Evolutionary conservation across 2,329 filamentous ascomycete genomes (phyloP), one percentile per base, ranked within the genome.

Genomic region (Colletotrichum phormii): DNA sequence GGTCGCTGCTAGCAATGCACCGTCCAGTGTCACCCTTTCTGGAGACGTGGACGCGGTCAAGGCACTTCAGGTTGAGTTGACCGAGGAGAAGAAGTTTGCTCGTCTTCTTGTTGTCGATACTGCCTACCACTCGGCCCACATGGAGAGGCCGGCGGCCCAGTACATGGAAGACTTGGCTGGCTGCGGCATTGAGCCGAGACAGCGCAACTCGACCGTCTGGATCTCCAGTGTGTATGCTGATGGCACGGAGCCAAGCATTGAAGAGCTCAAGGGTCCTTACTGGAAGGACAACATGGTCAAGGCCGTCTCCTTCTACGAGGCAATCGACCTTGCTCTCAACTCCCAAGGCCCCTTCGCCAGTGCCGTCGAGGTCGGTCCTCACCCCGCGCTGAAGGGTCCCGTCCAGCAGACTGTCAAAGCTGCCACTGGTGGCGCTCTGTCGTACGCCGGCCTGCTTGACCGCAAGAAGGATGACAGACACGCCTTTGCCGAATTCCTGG

Each of bases 121-220:
- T 0, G 86, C 86, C 0, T 88, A 88, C 63, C 86, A 88, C 76
- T 88, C 86, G 0, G 81, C 80, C 1, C 86, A 88, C 74, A 88
- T 88, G 86, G 61, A 76, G 1, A 69, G 31, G 26, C 77, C 83
- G 0, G 80, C 82, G 0, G 73, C 49, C 0, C 71, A 79, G 61
- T 86, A 86, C 66, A 71, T 79, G 3, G 67, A 80, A 31, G 76
- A 75, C 1, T 72, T 86, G 53, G 42, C 65, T 2, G 67, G 64
- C 18, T 81, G 79, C 35, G 71, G 68, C 18, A 80, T 86, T 31
- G 49, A 71, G 0, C 78, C 80, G 0, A 65, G 1, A 15, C 62
- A 3, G 68, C 71, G 8, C 74, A 81, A 80, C 42, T 75, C 74
- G 1, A 77, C 77, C 11, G 59, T 62, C 0, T 86, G 84, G 85